A percentile compares a stretch with the other conserved stretches of the same genome.
Conservation (phyloP, 1,139 yeast species). For the Blastobotrys serpentis region DNA sequence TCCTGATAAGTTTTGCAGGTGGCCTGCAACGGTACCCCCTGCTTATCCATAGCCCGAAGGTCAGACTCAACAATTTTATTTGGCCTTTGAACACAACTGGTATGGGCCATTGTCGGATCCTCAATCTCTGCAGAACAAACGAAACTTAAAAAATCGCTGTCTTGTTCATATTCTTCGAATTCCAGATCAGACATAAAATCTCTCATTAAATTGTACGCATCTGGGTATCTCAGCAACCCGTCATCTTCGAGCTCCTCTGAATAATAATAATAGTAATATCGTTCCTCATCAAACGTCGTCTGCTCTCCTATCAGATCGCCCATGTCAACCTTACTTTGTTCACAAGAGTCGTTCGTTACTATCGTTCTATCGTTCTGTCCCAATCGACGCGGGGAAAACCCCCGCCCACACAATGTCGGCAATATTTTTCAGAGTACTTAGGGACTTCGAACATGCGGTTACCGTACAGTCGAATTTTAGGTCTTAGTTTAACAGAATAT, state of each 20-base stretch:
- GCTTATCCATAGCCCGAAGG: slow-evolving; percentile 8
- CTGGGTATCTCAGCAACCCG: slow-evolving; percentile 9
- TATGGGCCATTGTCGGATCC: slow-evolving; percentile 11
- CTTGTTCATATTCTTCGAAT: slow-evolving; percentile 13
- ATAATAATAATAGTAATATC: slow-evolving; percentile 6
- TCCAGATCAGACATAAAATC: slow-evolving; percentile 9
- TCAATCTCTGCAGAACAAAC: slow-evolving; percentile 7
- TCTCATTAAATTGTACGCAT: slow-evolving; percentile 5
- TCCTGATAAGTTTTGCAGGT: neutral
- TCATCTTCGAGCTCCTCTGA: neutral
- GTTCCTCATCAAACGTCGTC: slow-evolving; percentile 7
- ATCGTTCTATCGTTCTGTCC: neutral
- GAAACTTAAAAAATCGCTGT: slow-evolving; percentile 14
- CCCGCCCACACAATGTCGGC: neutral
- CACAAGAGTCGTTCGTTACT: neutral
- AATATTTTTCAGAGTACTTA: neutral
- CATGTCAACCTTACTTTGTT: neutral
- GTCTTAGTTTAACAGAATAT: too few relatives aligned
- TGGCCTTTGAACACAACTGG: slow-evolving; percentile 13
- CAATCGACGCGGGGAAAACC: neutral
- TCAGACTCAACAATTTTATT: slow-evolving; percentile 6
- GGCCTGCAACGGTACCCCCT: slow-evolving; percentile 6
- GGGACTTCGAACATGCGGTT: too few relatives aligned
- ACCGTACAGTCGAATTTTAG: too few relatives aligned
- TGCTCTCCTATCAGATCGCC: neutral